These are phyloP conservation scores for Paramecium tetraurelia DNA, from an alignment of 73 alveolate genomes.

Conservation along the genomic window DNA sequence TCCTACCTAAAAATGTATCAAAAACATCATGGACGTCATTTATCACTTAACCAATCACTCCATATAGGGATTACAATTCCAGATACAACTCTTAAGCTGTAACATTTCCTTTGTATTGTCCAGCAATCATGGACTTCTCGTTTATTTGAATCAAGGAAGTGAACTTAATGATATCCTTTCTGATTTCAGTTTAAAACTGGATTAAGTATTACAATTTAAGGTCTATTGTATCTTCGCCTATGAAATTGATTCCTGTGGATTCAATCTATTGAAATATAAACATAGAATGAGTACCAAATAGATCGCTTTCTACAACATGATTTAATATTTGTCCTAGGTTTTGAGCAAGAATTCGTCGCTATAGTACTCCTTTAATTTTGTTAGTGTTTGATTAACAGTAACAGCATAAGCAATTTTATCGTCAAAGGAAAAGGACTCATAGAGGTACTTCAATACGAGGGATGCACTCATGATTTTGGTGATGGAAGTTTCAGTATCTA, in stretches of 20 bases:
- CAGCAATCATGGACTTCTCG: not conserved
- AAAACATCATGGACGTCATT: not conserved
- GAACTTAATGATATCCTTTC: not conserved
- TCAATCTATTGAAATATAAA: not conserved
- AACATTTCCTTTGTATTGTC: not conserved
- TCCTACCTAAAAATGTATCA: not conserved
- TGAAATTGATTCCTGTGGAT: not conserved
- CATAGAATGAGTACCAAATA: not conserved
- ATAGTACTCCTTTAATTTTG: not conserved
- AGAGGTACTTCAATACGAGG: not conserved
- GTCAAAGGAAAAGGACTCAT: not conserved
- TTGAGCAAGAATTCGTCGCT: not conserved
- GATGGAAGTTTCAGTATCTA: not conserved
- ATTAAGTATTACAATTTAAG: not conserved
- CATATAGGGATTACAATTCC: not conserved
- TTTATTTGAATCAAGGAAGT: not conserved
- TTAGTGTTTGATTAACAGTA: not conserved
- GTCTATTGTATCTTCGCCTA: not conserved
- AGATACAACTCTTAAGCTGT: not conserved
- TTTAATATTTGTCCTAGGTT: not conserved
- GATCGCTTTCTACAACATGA: not conserved
- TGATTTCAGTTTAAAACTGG: not conserved
- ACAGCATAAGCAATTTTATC: not conserved
- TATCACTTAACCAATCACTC: not conserved
- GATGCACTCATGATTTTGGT: not conserved